A percentile compares a stretch with the other conserved stretches of the same genome.
Conservation (phyloP, 2,329 filamentous ascomycete species). For the Purpureocillium lavendulum region DNA sequence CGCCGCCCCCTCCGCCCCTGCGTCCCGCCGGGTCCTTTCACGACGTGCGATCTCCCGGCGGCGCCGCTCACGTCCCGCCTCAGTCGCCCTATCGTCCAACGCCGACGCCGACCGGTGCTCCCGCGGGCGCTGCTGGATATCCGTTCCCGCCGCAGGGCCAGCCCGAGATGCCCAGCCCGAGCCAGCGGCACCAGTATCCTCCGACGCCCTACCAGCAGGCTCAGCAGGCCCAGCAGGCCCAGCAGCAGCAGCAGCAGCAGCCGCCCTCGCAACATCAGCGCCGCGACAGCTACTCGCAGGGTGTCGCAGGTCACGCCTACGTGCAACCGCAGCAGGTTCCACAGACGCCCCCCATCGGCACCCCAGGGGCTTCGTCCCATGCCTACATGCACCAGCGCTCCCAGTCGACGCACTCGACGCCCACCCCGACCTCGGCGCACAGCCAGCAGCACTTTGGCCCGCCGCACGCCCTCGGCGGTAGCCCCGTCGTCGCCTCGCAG, state of each 20-base stretch:
- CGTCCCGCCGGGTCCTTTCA: conserved; percentile 35
- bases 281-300: conserved; percentile 38
- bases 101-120: conserved; percentile 28
- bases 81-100: conserved; percentile 40
- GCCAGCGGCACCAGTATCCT: conserved; percentile 44
- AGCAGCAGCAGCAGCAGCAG: conserved; percentile 1
- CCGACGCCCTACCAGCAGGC: conserved; percentile 29
- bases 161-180: conserved; percentile 38
- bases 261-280: conserved; percentile 19
- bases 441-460: conserved; percentile 46
- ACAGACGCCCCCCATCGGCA: conserved; percentile 41
- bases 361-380: conserved; percentile 26
- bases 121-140: conserved; percentile 34
- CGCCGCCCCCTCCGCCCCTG: conserved; percentile 29
- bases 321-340: conserved; percentile 29
- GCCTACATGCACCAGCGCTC: conserved; percentile 39
- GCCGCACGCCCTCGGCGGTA: conserved; percentile 43
- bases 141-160: conserved; percentile 40
- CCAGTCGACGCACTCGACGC: conserved; percentile 49
- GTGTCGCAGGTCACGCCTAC: conserved; percentile 26
- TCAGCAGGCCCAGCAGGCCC: conserved; percentile 30
- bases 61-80: conserved; percentile 23
- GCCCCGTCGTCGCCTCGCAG: conserved; percentile 39
- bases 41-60: conserved; percentile 43
- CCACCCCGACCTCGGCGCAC: conserved; percentile 55